Percentiles rank a stretch among this genome's conserved stretches.
Conservation (phyloP, 1,139 yeast genomes). For the Taphrina pruni region DNA sequence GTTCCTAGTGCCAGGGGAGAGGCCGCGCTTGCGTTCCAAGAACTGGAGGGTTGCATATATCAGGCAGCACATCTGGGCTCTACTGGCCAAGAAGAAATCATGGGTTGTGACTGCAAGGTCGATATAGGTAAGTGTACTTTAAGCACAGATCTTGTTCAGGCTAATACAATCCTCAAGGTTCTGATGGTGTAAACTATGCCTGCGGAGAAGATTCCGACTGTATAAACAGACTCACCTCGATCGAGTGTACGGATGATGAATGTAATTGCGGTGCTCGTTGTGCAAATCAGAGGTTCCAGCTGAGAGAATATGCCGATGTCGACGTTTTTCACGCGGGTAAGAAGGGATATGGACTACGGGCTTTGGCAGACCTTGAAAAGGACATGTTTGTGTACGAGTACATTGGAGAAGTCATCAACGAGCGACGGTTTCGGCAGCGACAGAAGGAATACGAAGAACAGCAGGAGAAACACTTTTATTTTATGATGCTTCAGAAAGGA, state of each 20-base stretch:
- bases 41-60: conserved; percentile 66
- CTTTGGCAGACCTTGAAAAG: conserved; percentile 63
- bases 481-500: conserved; percentile 94
- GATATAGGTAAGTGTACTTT: conserved; percentile 53
- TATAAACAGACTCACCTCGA: conserved; percentile 87
- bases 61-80: conserved; percentile 65
- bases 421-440: conserved; percentile 69
- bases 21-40: conserved; percentile 65
- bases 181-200: conserved; percentile 60
- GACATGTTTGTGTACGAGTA: conserved; percentile 84
- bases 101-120: conserved; percentile 87
- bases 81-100: conserved; percentile 72
- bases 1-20: conserved; percentile 70
- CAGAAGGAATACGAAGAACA: conserved; percentile 74
- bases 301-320: conserved; percentile 69
- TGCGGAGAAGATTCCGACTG: conserved; percentile 89
- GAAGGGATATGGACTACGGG: conserved; percentile 90
- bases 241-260: conserved; percentile 81
- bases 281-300: conserved; percentile 86
- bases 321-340: conserved; percentile 78
- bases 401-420: conserved; percentile 91
- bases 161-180: not conserved
- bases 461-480: conserved; percentile 85
- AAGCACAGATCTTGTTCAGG: conserved; percentile 43
- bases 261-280: conserved; percentile 80